phyloP scores from a whole-genome alignment of 345 rosid species.

The Populus euphratica region DNA sequence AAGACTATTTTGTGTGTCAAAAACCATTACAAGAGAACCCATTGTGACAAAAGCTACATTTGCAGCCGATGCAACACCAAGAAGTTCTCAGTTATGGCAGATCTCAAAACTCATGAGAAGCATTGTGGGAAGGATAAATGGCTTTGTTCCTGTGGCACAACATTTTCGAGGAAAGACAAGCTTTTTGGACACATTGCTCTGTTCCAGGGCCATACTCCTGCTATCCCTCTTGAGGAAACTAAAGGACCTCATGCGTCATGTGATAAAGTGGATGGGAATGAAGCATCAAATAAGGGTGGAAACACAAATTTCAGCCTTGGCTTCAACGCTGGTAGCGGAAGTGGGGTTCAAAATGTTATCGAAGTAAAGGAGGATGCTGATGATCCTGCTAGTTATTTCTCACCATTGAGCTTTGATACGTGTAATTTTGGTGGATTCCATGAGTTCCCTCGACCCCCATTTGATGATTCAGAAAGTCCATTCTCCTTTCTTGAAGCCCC shows the following conservation, averaged over 20 bases:
- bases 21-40: constrained; percentile 94
- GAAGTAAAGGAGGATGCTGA: constrained; percentile 54
- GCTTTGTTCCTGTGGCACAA: constrained; percentile 97
- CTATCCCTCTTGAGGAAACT: constrained; percentile 69
- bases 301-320: constrained; percentile 37
- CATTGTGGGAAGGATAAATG: constrained; percentile 96
- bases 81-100: constrained; percentile 91
- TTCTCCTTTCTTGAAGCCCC: constrained; percentile 46
- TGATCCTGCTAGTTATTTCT: constrained; percentile 51
- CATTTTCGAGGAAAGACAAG: constrained; percentile 97
- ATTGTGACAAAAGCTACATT: constrained; percentile 86
- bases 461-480: constrained; percentile 76
- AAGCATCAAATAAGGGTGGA: constrained; percentile 35
- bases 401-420: constrained; percentile 70
- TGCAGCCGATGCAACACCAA: constrained; percentile 93
- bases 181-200: constrained; percentile 89
- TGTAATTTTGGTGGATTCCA: constrained; percentile 76
- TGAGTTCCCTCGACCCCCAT: constrained; percentile 71
- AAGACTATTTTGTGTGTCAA: constrained; percentile 88
- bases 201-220: constrained; percentile 98
- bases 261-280: constrained; percentile 37
- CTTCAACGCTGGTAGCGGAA: constrained; percentile 25
- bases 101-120: constrained; percentile 97
- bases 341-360: constrained; percentile 31
- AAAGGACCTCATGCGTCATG: constrained; percentile 42